phyloP scores from a whole-genome alignment of 345 rosid genomes.

The Cardamine occulta region DNA sequence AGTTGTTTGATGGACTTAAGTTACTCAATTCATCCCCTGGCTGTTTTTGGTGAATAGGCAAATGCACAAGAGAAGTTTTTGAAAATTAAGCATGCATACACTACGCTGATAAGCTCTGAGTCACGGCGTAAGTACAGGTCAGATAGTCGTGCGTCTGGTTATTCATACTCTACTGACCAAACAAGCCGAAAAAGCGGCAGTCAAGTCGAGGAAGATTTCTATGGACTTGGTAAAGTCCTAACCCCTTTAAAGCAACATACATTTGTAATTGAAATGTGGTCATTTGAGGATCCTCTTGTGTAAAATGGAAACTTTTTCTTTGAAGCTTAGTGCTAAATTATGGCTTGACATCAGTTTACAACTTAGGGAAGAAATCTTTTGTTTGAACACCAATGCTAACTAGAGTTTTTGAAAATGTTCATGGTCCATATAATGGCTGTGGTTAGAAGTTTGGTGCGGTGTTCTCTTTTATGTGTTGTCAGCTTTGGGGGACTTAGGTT shows the following conservation, averaged over 20 bases:
- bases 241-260: not conserved
- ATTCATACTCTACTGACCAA: slow-evolving; percentile 58
- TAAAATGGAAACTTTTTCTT: not conserved
- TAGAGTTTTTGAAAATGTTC: slow-evolving; percentile 4
- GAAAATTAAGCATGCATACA: slow-evolving; percentile 55
- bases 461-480: slow-evolving; percentile 19
- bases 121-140: slow-evolving; percentile 59
- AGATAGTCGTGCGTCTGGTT: slow-evolving; percentile 61
- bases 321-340: not conserved
- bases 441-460: slow-evolving; percentile 25
- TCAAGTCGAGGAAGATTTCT: slow-evolving; percentile 75
- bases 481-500: slow-evolving; percentile 37
- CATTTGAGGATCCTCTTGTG: not conserved
- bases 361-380: not conserved
- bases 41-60: slow-evolving; percentile 51
- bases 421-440: not conserved
- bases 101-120: slow-evolving; percentile 70
- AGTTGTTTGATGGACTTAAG: not conserved
- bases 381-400: slow-evolving; percentile 5
- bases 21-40: not conserved
- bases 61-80: slow-evolving; percentile 73
- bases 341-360: slow-evolving; percentile 9
- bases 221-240: slow-evolving; percentile 78
- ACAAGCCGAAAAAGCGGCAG: slow-evolving; percentile 43
- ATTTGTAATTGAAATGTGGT: slow-evolving; percentile 1